These are phyloP conservation scores for Ophiostoma ulmi DNA, from an alignment of 2,329 filamentous ascomycete genomes.

Conservation along the genomic window DNA sequence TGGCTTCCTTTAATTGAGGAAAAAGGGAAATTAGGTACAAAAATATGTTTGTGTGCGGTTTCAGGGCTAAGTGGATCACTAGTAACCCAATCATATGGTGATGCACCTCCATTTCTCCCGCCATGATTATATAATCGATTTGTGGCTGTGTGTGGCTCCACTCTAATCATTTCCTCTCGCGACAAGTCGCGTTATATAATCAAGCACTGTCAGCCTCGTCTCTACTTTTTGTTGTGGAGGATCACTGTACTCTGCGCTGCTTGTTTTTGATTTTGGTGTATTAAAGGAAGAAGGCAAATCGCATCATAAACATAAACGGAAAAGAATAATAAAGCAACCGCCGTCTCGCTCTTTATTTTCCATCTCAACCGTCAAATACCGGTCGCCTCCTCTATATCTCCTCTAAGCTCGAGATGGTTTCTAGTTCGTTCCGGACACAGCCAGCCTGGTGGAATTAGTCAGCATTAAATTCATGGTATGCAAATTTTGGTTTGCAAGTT, in stretches of 20 bases:
- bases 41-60: slow-evolving; percentile 26
- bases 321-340: slow-evolving; percentile 11
- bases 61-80: slow-evolving; percentile 28
- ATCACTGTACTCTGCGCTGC: background rate
- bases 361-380: background rate
- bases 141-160: background rate
- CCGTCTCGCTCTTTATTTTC: slow-evolving; percentile 10
- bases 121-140: background rate
- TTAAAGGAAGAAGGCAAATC: background rate
- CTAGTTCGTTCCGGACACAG: slow-evolving; percentile 58
- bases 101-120: background rate
- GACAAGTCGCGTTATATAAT: background rate
- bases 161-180: background rate
- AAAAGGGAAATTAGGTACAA: background rate
- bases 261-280: background rate
- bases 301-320: background rate
- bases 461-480: background rate
- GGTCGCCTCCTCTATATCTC: background rate
- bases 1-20: background rate
- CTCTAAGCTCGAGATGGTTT: background rate
- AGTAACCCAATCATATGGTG: background rate
- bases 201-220: background rate
- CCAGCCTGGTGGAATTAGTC: slow-evolving; percentile 38
- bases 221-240: background rate
- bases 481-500: too few species aligned